These are phyloP conservation scores for Bombardia bombarda DNA, from an alignment of 495 filamentous ascomycete species.

Conservation along the genomic window DNA sequence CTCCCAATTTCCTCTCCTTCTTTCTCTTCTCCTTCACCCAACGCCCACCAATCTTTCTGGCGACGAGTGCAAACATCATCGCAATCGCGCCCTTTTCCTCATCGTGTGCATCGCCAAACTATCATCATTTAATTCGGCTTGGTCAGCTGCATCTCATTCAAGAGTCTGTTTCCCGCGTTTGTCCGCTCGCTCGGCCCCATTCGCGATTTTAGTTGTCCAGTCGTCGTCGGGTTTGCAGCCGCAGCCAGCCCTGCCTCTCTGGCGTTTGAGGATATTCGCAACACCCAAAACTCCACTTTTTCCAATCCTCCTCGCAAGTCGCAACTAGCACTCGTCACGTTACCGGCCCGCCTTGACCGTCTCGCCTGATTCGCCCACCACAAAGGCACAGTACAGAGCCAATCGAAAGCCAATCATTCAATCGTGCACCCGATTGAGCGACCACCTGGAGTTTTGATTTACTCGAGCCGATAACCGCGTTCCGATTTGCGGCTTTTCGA, in stretches of 20 bases:
- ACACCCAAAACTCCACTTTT: slow-evolving; percentile 8
- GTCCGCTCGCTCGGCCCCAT: slow-evolving; percentile 10
- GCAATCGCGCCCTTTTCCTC: slow-evolving; percentile 26
- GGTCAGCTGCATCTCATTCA: slow-evolving; percentile 22
- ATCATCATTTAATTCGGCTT: slow-evolving; percentile 14
- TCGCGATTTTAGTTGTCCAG: no score
- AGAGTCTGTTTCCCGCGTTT: slow-evolving; percentile 10
- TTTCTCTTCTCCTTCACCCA: slow-evolving; percentile 30
- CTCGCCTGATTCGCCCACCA: not conserved
- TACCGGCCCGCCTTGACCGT: not conserved
- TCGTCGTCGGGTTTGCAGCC: no score
- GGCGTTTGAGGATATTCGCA: slow-evolving; percentile 46
- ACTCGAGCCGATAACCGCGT: no score
- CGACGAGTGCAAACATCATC: slow-evolving; percentile 40
- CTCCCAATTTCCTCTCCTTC: slow-evolving; percentile 41
- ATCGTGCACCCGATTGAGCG: not conserved
- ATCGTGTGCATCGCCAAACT: slow-evolving; percentile 24
- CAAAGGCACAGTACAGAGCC: not conserved
- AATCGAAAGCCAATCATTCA: slow-evolving; percentile 3
- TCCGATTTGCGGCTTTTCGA: not conserved
- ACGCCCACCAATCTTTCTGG: slow-evolving; percentile 39
- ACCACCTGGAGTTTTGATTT: not conserved
- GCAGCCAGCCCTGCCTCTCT: no score
- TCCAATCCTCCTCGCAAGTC: slow-evolving; percentile 3
- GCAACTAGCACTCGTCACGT: slow-evolving; percentile 2